Percentiles rank a stretch among this genome's conserved stretches.
These are phyloP conservation scores for Claviceps pazoutovae DNA, from an alignment of 2,329 filamentous ascomycete species.

Conservation along the genomic window DNA sequence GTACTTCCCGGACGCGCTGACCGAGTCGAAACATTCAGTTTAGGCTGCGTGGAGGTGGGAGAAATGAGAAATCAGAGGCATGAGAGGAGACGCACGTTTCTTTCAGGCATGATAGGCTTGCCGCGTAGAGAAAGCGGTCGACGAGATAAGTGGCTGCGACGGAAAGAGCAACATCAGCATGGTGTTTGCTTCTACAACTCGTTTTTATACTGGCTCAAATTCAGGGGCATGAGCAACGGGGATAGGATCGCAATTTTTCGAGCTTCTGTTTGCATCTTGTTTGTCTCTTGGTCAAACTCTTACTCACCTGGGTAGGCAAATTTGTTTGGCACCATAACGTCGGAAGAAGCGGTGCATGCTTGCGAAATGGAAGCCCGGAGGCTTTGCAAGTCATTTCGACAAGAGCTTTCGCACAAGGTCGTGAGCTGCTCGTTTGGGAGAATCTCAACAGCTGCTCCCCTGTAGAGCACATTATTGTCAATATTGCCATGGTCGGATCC, in stretches of 20 bases:
- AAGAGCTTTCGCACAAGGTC: not conserved
- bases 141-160: not conserved
- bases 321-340: conserved; percentile 1
- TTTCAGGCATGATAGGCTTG: not conserved
- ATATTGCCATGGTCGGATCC: not conserved
- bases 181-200: not conserved
- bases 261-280: no score
- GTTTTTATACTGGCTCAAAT: no score
- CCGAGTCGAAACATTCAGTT: not conserved
- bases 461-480: not conserved
- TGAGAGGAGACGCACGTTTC: not conserved
- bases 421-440: not conserved
- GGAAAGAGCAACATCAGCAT: not conserved
- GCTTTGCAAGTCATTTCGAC: not conserved
- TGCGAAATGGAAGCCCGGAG: not conserved
- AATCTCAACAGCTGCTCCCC: not conserved
- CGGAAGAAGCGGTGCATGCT: not conserved
- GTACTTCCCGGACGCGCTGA: not conserved
- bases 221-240: no score
- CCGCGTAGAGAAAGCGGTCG: not conserved
- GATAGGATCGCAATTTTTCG: no score
- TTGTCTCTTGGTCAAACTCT: not conserved
- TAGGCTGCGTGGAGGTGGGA: not conserved
- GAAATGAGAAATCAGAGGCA: not conserved
- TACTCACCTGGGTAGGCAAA: not conserved